Conservation (phyloP, 2,329 filamentous ascomycete species). For the Hypocrella siamensis region DNA sequence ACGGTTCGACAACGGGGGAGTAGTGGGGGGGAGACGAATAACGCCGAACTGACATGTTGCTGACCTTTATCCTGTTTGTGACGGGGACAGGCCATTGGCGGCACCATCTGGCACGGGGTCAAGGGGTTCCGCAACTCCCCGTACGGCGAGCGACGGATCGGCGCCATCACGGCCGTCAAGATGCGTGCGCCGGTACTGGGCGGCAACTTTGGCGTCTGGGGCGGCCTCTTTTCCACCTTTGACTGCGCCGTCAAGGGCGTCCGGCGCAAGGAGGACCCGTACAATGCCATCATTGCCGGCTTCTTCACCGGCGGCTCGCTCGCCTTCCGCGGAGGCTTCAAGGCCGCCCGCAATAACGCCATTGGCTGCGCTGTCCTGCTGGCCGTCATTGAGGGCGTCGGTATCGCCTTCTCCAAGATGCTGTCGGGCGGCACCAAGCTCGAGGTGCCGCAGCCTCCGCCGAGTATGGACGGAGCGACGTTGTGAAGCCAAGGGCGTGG, state of each 20-base stretch:
- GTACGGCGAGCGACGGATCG: slow-evolving; percentile 88
- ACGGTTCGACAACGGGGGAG: no score
- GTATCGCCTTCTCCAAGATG: slow-evolving; percentile 90
- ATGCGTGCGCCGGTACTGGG: slow-evolving; percentile 89
- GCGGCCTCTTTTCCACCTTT: slow-evolving; percentile 87
- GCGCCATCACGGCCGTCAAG: slow-evolving; percentile 93
- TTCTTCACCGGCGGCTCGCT: slow-evolving; percentile 92
- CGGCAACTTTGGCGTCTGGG: slow-evolving; percentile 97
- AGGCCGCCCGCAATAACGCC: slow-evolving; percentile 84
- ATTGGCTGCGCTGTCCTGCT: slow-evolving; percentile 92
- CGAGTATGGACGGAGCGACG: slow-evolving; percentile 13
- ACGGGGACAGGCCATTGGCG: slow-evolving; percentile 58
- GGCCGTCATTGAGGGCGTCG: slow-evolving; percentile 92
- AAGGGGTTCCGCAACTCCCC: slow-evolving; percentile 86
- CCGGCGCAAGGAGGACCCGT: slow-evolving; percentile 93
- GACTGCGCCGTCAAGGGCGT: slow-evolving; percentile 94
- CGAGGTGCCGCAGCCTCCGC: slow-evolving; percentile 35
- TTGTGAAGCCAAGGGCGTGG: slow-evolving; percentile 7
- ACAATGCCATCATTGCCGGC: slow-evolving; percentile 93
- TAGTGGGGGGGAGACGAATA: no score
- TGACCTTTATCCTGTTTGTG: no score
- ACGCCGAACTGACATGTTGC: neutral
- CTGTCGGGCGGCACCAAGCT: slow-evolving; percentile 79
- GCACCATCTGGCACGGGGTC: slow-evolving; percentile 88
- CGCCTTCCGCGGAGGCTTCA: slow-evolving; percentile 80